phyloP scores from a whole-genome alignment of 805 yeast genomes.

The Cyberlindnera nakhonratchasimensis region DNA sequence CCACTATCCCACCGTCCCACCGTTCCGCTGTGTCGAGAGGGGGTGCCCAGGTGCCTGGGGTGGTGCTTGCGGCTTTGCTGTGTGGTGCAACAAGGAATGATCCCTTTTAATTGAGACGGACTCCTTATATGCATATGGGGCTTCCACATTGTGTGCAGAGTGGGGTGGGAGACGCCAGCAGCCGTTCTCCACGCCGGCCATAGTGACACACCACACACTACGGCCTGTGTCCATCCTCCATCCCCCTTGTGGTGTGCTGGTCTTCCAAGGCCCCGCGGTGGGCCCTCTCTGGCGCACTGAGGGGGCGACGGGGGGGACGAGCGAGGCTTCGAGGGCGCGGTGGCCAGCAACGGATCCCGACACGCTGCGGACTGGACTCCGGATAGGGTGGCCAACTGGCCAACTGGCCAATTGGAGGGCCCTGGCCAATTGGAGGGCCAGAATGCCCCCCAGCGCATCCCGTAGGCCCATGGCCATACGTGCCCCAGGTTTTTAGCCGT shows the following conservation, averaged over 20 bases:
- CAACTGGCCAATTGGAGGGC: not conserved
- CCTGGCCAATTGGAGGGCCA: not conserved
- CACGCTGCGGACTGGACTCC: conserved; percentile 3
- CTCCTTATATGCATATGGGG: conserved; percentile 3
- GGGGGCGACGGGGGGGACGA: too few species aligned
- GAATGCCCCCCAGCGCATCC: not conserved
- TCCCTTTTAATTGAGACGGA: conserved; percentile 4
- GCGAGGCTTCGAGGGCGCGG: too few species aligned
- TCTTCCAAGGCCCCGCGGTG: too few species aligned
- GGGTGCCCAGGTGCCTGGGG: not conserved
- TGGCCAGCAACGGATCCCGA: not conserved
- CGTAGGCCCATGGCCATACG: not conserved
- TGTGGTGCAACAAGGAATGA: conserved; percentile 9
- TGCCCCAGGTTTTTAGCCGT: conserved; percentile 3
- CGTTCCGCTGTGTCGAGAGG: too few species aligned
- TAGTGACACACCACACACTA: not conserved
- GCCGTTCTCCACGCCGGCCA: too few species aligned
- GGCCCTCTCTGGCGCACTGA: not conserved
- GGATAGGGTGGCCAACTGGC: not conserved
- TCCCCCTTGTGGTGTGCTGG: not conserved
- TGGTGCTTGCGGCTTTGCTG: not conserved
- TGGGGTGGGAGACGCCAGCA: too few species aligned
- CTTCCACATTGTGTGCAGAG: not conserved
- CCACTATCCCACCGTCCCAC: not conserved
- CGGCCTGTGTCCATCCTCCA: not conserved